phyloP scores from a whole-genome alignment of 305 asterid species.

The Fraxinus dipetala region DNA sequence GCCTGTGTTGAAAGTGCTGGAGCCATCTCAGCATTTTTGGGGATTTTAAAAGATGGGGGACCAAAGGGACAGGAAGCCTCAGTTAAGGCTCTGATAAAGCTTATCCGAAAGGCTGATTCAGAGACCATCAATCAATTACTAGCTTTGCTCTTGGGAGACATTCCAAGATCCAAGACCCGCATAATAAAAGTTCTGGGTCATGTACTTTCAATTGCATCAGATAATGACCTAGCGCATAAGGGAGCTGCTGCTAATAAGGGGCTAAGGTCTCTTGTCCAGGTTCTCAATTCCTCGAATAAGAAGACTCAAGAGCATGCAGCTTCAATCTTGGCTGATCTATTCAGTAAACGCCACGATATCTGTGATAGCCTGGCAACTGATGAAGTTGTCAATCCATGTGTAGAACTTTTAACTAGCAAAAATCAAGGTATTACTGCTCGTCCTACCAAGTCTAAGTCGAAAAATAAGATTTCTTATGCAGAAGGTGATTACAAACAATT shows the following conservation, averaged over 20 bases:
- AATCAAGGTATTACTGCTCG: constrained; percentile 63
- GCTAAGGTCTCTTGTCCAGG: constrained; percentile 70
- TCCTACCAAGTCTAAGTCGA: constrained; percentile 42
- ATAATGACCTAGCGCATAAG: constrained; percentile 51
- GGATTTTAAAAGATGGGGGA: constrained; percentile 74
- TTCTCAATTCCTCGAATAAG: constrained; percentile 70
- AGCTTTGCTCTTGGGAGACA: constrained; percentile 62
- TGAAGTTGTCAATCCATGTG: constrained; percentile 64
- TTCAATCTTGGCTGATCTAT: constrained; percentile 65
- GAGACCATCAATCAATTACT: constrained; percentile 57
- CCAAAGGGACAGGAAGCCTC: constrained; percentile 69
- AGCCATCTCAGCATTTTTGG: constrained; percentile 65
- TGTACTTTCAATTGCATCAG: constrained; percentile 67
- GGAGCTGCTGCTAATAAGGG: constrained; percentile 67
- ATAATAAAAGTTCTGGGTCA: constrained; percentile 74
- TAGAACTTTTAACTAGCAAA: constrained; percentile 59
- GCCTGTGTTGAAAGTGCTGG: constrained; percentile 82
- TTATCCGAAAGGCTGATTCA: constrained; percentile 54
- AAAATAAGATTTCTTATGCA: constrained; percentile 50
- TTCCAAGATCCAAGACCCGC: constrained; percentile 63
- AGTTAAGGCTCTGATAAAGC: constrained; percentile 55
- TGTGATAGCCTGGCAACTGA: constrained; percentile 65
- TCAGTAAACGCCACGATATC: constrained; percentile 57
- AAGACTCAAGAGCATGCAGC: constrained; percentile 72
- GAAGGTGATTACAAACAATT: constrained; percentile 67